Percentiles rank a stretch among this genome's conserved stretches.
These are phyloP conservation scores for Flaveria trinervia DNA, from an alignment of 129 eudicot species.

Conservation along the genomic window DNA sequence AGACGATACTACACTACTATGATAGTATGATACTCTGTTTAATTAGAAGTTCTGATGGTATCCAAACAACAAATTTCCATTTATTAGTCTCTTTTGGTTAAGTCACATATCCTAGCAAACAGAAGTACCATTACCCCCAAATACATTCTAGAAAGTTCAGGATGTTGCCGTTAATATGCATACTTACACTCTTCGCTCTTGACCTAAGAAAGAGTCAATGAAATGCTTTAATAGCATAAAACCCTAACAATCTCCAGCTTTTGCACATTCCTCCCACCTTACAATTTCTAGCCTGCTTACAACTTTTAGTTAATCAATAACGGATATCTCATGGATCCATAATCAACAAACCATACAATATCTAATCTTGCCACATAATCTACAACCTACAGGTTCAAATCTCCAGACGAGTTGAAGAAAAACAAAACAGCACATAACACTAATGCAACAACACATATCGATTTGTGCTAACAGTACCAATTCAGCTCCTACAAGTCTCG, in stretches of 20 bases:
- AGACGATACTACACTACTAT: neutral
- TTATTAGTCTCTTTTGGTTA: neutral
- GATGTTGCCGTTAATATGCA: neutral
- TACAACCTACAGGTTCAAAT: slow-evolving; percentile 8
- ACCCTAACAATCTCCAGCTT: slow-evolving; percentile 2
- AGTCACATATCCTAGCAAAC: neutral
- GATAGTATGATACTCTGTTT: neutral
- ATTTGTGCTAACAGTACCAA: neutral
- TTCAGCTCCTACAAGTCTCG: neutral
- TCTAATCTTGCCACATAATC: neutral
- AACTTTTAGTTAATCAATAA: neutral
- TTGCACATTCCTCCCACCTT: neutral
- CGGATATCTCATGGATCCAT: neutral
- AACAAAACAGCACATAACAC: neutral
- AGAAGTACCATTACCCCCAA: neutral
- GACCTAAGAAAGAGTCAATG: too few species aligned
- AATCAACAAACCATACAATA: neutral
- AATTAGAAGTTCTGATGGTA: neutral
- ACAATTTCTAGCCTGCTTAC: neutral
- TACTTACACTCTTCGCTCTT: too few species aligned
- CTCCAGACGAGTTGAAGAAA: slow-evolving; percentile 5
- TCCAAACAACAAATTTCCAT: slow-evolving; percentile 10
- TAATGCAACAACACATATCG: neutral
- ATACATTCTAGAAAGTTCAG: neutral
- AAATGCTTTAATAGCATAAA: neutral